Percentiles rank a stretch among this genome's conserved stretches.
These are phyloP conservation scores for Hymenoscyphus repandus DNA, from an alignment of 2,329 filamentous ascomycete genomes.

Conservation along the genomic window DNA sequence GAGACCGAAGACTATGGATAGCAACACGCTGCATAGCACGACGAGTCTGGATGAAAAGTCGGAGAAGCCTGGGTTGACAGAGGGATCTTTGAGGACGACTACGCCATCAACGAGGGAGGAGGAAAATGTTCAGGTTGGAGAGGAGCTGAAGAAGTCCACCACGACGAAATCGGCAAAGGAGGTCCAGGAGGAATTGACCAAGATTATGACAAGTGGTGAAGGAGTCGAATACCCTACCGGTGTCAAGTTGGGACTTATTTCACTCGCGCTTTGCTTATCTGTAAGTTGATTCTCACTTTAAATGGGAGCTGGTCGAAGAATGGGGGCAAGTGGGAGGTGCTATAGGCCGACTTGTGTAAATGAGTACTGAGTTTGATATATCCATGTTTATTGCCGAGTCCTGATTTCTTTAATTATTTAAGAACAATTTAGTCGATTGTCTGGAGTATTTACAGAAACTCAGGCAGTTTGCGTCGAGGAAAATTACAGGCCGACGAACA, in stretches of 20 bases:
- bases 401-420: too few species aligned
- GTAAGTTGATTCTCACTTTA: constrained; percentile 11
- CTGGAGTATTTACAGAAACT: too few species aligned
- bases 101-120: constrained; percentile 6
- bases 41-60: constrained; percentile 18
- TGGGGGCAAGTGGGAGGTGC: too few species aligned
- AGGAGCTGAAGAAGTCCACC: constrained; percentile 1
- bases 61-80: constrained; percentile 13
- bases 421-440: too few species aligned
- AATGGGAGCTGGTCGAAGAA: neutral
- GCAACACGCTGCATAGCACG: constrained; percentile 15
- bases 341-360: too few species aligned
- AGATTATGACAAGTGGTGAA: constrained; percentile 27
- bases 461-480: too few species aligned
- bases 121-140: neutral
- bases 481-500: too few species aligned
- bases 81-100: neutral
- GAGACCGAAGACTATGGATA: neutral
- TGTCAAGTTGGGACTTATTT: constrained; percentile 23
- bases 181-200: constrained; percentile 16
- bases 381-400: too few species aligned
- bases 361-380: too few species aligned
- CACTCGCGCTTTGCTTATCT: constrained; percentile 25
- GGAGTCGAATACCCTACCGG: constrained; percentile 29
- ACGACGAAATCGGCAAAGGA: constrained; percentile 8